Base-by-base conservation (phyloP, 345 rosid genomes). In the Draba incana region DNA sequence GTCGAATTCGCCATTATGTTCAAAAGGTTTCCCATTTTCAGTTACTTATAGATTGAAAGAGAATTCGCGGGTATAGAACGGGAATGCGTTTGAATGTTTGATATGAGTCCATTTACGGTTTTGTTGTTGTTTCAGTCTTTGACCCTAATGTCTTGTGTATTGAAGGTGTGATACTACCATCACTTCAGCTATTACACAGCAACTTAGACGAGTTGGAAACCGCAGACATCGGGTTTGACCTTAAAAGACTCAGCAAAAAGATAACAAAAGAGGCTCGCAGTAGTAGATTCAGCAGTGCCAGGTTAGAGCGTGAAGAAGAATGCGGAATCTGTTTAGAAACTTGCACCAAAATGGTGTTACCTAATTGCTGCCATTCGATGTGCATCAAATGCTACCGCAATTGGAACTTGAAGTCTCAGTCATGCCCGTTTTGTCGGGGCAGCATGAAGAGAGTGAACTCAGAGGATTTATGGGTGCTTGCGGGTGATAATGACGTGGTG, bases 351-450 rank as follows among this genome's bases (percentile, higher is more conserved):
- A 85, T 95, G 87, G 99, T 92, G 57, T 71, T 92, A 52, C 99
- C 99, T 11, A 89, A 82, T 78, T 92, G 99, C 73, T 95, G 93
- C 48, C 99, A 95, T 72, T 86, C 93, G n/a, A 89, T 95, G 93
- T 92, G 99, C 90, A 89, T 95, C 81, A 92, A 92, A 80, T 95
- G 99, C 88, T 95, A 92, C 72, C 93, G 89, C 69, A 84, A 91
- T 64, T 95, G 99, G 99, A 89, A 88, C 77, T 77, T 80, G 46
- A 92, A 87, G 72, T 95, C 97, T 0, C 97, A 89, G 81, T 95
- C 99, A 4, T 95, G 98, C 66, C 99, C 99, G 12, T 95, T 95
- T 69, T 92, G 98, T 66, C 96, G 98, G 0, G 98, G 99, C 30
- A 92, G 87, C 84, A 77, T 95, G 62, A 95, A 88, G 84, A 85